Percentiles rank a stretch among this genome's conserved stretches.
Evolutionary conservation across 805 yeast genomes (phyloP).

Genomic region (Saccharomycopsis amapae): DNA sequence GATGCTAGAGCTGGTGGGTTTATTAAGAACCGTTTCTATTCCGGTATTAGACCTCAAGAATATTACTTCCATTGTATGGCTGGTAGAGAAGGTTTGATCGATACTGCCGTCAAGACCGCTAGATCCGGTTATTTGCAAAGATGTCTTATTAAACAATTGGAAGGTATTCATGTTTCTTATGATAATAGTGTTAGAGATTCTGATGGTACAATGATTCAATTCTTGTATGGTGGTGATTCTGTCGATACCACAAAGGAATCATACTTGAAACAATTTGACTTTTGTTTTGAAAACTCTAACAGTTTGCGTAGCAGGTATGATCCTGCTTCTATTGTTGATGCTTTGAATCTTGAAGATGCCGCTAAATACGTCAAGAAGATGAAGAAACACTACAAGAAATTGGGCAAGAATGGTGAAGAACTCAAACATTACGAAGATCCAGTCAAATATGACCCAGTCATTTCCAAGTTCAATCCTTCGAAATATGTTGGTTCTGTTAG

Average conservation of each 20-base stretch:
- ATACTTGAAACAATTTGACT: constrained; percentile 86
- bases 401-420: constrained; percentile 41
- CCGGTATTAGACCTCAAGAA: constrained; percentile 97
- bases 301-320: constrained; percentile 80
- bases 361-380: constrained; percentile 73
- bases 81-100: constrained; percentile 99
- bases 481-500: constrained; percentile 90
- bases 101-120: constrained; percentile 98
- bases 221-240: constrained; percentile 96
- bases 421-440: constrained; percentile 58
- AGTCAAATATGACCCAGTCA: constrained; percentile 77
- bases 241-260: constrained; percentile 92
- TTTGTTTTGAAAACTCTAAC: constrained; percentile 87
- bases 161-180: constrained; percentile 90
- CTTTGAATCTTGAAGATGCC: constrained; percentile 82
- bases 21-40: constrained; percentile 92
- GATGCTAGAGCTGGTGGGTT: constrained; percentile 99
- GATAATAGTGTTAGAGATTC: constrained; percentile 94
- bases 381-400: constrained; percentile 49
- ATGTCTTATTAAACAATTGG: constrained; percentile 95
- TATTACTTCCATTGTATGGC: constrained; percentile 99
- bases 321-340: constrained; percentile 64
- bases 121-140: constrained; percentile 98
- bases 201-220: constrained; percentile 90
- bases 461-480: constrained; percentile 80